These are phyloP conservation scores for Candida gorgasii DNA, from an alignment of 805 yeast species.

Conservation along the genomic window DNA sequence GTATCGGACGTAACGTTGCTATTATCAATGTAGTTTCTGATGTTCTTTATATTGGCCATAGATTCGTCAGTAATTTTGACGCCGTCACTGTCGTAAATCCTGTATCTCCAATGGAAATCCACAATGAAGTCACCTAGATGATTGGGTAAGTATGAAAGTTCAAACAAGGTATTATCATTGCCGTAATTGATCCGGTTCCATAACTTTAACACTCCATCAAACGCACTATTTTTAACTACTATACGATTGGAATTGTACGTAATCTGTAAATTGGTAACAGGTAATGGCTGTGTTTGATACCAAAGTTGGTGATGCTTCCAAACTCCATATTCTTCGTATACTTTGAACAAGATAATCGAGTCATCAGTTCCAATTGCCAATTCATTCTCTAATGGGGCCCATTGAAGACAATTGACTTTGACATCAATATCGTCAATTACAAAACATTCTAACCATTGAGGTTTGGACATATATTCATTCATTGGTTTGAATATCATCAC, in stretches of 20 bases:
- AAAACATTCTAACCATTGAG: constrained; percentile 47
- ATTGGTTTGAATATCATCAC: constrained; percentile 58
- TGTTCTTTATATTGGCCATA: constrained; percentile 37
- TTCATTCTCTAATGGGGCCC: constrained; percentile 59
- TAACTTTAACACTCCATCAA: constrained; percentile 68
- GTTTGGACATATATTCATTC: constrained; percentile 45
- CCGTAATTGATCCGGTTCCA: constrained; percentile 79
- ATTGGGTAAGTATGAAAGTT: constrained; percentile 67
- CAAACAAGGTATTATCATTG: constrained; percentile 57
- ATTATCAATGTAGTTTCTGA: constrained; percentile 32
- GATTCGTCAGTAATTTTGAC: constrained; percentile 20
- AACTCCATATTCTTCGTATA: constrained; percentile 48
- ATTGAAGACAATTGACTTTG: constrained; percentile 43
- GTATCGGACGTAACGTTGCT: constrained; percentile 34
- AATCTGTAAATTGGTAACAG: constrained; percentile 56
- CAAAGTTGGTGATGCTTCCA: constrained; percentile 40
- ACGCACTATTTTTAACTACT: constrained; percentile 57
- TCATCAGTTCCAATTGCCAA: constrained; percentile 58
- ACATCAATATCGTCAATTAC: constrained; percentile 19
- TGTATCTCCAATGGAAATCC: constrained; percentile 56
- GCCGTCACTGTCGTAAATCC: constrained; percentile 12
- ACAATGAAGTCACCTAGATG: constrained; percentile 50
- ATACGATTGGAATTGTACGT: constrained; percentile 70
- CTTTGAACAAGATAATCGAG: constrained; percentile 54
- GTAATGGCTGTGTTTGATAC: constrained; percentile 57